A percentile compares a stretch with the other conserved stretches of the same genome.
phyloP scores from a whole-genome alignment of 2,329 filamentous ascomycete species.

The Orbilia blumenaviensis region DNA sequence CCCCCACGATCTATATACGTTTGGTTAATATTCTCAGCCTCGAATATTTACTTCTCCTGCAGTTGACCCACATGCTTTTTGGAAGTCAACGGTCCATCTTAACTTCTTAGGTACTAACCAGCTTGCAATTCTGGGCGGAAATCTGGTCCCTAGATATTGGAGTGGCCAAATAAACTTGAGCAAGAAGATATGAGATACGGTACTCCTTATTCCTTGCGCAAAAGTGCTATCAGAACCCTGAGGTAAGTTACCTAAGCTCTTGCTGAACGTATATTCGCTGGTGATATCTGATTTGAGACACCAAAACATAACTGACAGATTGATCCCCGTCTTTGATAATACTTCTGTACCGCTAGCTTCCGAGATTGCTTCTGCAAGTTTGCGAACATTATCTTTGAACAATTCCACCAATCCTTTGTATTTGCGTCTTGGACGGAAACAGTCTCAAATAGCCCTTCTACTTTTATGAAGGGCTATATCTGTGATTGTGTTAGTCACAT shows the following conservation, averaged over 20 bases:
- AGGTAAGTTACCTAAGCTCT: not conserved
- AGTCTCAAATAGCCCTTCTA: not conserved
- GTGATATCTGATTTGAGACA: not conserved
- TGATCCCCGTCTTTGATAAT: not conserved
- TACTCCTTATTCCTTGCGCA: not conserved
- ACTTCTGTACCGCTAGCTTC: not conserved
- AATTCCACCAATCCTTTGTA: not conserved
- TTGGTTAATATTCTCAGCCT: not conserved
- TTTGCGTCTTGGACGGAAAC: not conserved
- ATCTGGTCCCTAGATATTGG: not conserved
- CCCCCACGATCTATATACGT: not conserved
- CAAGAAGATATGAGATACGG: not conserved
- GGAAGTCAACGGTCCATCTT: not conserved
- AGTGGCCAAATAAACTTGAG: constrained; percentile 16
- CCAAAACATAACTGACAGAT: not conserved
- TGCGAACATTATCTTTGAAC: not conserved
- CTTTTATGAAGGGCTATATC: not conserved
- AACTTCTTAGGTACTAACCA: not conserved
- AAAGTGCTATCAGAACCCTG: not conserved
- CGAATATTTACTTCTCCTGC: too few species aligned
- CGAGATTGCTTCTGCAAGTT: not conserved
- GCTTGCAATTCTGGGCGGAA: not conserved
- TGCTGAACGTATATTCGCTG: constrained; percentile 6
- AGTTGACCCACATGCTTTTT: too few species aligned
- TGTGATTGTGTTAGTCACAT: not conserved